A percentile compares a stretch with the other conserved stretches of the same genome.
phyloP scores from a whole-genome alignment of 2,329 filamentous ascomycete genomes.

The Bimuria novae-zelandiae region DNA sequence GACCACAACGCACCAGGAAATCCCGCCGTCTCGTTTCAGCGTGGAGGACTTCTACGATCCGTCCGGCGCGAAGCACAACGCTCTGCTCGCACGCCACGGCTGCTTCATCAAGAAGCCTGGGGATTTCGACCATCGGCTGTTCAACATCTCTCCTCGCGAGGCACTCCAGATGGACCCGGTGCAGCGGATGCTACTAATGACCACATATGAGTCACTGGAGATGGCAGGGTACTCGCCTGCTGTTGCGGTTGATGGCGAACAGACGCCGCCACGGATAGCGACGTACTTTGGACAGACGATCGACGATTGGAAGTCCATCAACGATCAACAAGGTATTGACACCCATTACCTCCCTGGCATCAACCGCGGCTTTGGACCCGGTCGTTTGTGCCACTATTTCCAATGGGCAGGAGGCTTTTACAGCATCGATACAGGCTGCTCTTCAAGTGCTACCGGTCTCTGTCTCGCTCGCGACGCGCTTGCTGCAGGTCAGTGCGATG shows the following conservation, averaged over 20 bases:
- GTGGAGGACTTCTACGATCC: conserved; percentile 37
- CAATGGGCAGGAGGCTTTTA: conserved; percentile 47
- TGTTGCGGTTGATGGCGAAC: no score
- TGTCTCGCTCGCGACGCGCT: conserved; percentile 30
- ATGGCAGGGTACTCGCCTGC: conserved; percentile 14
- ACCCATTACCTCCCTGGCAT: conserved; percentile 57
- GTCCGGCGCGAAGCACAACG: not conserved
- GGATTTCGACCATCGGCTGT: conserved; percentile 24
- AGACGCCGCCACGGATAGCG: conserved; percentile 20
- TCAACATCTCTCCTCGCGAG: conserved; percentile 29
- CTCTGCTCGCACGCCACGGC: not conserved
- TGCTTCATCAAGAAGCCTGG: conserved; percentile 24
- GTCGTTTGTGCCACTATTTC: conserved; percentile 40
- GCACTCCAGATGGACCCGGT: conserved; percentile 24
- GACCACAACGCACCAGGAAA: conserved; percentile 31
- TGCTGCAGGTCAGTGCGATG: conserved; percentile 22
- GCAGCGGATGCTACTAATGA: conserved; percentile 20
- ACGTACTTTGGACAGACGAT: conserved; percentile 32
- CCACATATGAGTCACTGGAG: conserved; percentile 26
- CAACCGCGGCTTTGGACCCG: conserved; percentile 56
- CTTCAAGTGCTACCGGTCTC: conserved; percentile 30
- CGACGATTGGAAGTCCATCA: conserved; percentile 28
- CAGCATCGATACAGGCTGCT: conserved; percentile 40
- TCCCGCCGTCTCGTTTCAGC: conserved; percentile 30
- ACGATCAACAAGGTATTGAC: not conserved